Percentiles rank a stretch among this genome's conserved stretches.
These are phyloP conservation scores for Amanita muscaria DNA, from an alignment of 768 basidiomycete genomes.

Conservation along the genomic window DNA sequence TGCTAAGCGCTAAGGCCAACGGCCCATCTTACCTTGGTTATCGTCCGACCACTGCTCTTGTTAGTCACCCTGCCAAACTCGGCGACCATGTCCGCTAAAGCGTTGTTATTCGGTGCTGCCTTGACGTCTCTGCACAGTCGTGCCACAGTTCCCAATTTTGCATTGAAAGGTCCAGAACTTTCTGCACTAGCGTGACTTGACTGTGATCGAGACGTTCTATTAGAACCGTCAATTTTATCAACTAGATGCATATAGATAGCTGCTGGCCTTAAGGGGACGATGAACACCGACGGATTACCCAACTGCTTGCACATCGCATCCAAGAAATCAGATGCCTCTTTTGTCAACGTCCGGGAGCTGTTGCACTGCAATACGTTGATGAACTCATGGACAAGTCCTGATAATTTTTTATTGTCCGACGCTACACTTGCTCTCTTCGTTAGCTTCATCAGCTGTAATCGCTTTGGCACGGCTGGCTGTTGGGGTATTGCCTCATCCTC, in stretches of 20 bases:
- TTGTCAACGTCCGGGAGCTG: conserved; percentile 57
- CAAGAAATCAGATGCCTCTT: conserved; percentile 63
- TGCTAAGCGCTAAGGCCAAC: neutral
- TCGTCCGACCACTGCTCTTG: conserved; percentile 55
- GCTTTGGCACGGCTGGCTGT: conserved; percentile 38
- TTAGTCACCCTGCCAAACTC: conserved; percentile 68
- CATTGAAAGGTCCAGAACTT: conserved; percentile 38
- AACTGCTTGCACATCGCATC: conserved; percentile 66
- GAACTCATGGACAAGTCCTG: conserved; percentile 50
- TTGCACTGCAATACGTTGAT: conserved; percentile 53
- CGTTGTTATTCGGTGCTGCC: conserved; percentile 40
- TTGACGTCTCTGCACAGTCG: conserved; percentile 47
- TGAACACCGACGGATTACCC: conserved; percentile 54
- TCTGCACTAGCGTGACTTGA: conserved; percentile 31
- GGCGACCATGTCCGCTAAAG: conserved; percentile 54
- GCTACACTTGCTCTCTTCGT: conserved; percentile 34
- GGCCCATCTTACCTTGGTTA: conserved; percentile 50
- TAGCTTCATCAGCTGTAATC: conserved; percentile 41
- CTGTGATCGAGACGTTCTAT: conserved; percentile 28
- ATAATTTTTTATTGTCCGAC: conserved; percentile 46
- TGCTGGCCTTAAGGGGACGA: conserved; percentile 43
- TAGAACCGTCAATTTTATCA: conserved; percentile 8
- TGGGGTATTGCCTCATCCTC: conserved; percentile 19
- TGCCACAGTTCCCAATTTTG: conserved; percentile 53
- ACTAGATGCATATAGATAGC: conserved; percentile 2